These are phyloP conservation scores for Nicotiana sylvestris DNA, from an alignment of 257 asterid species.

Conservation along the genomic window DNA sequence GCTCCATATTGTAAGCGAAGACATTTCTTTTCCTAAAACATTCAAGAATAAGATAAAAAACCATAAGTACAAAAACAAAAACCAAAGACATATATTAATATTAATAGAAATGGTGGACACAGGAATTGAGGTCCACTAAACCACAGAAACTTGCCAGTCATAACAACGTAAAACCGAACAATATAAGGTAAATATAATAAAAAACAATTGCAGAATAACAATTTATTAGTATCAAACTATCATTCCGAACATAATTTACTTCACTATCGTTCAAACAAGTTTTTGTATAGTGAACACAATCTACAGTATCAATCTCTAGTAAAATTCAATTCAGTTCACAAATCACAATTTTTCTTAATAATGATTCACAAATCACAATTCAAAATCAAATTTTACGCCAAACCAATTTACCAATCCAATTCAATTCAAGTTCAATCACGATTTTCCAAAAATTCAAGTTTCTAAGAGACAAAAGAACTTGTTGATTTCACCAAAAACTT, in stretches of 20 bases:
- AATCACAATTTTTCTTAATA: too few relatives aligned
- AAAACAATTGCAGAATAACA: not conserved
- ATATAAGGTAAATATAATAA: not conserved
- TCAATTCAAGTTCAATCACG: not conserved
- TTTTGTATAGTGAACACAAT: not conserved
- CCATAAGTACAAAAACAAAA: not conserved
- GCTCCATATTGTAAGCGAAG: not conserved
- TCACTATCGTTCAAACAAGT: not conserved
- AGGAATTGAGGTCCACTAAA: not conserved
- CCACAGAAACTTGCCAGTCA: not conserved
- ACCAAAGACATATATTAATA: not conserved
- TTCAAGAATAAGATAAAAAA: not conserved
- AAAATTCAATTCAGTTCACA: not conserved
- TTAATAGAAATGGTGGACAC: not conserved
- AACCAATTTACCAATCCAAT: not conserved
- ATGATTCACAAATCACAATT: not conserved
- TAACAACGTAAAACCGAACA: not conserved
- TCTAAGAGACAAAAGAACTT: not conserved
- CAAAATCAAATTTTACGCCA: not conserved
- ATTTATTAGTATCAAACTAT: not conserved
- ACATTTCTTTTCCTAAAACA: not conserved
- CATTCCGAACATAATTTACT: not conserved
- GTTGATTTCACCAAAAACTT: not conserved
- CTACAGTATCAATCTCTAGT: not conserved
- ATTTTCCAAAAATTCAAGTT: not conserved